These are phyloP conservation scores for Trichoderma afroharzianum DNA, from an alignment of 2,329 filamentous ascomycete species.

Conservation along the genomic window DNA sequence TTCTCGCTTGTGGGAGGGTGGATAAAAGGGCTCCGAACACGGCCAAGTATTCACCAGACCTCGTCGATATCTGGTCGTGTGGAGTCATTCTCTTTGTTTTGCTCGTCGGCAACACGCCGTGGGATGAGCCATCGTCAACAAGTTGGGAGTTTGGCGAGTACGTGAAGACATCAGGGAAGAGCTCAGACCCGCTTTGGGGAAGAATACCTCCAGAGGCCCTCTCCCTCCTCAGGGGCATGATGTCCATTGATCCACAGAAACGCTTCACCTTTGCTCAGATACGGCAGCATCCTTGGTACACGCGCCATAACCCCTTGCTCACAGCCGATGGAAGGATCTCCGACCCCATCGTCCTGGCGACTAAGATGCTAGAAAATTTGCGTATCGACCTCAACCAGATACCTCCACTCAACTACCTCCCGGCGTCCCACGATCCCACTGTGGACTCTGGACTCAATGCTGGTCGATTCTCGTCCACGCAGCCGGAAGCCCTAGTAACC, in stretches of 20 bases:
- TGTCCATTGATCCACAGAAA: slow-evolving; percentile 69
- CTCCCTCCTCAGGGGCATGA: slow-evolving; percentile 88
- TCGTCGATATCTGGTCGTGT: slow-evolving; percentile 94
- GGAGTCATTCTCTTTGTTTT: slow-evolving; percentile 97
- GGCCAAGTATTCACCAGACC: slow-evolving; percentile 67
- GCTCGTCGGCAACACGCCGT: slow-evolving; percentile 92
- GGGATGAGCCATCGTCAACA: slow-evolving; percentile 83
- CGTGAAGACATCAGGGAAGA: slow-evolving; percentile 71
- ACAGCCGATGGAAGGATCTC: slow-evolving; percentile 68
- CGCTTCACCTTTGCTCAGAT: slow-evolving; percentile 86
- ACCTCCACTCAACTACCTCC: slow-evolving; percentile 40
- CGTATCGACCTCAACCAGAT: slow-evolving; percentile 80
- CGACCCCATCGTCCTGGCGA: slow-evolving; percentile 83
- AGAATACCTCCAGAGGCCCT: slow-evolving; percentile 69
- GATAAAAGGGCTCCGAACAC: slow-evolving; percentile 48
- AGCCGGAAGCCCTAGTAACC: slow-evolving; percentile 71
- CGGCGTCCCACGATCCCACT: slow-evolving; percentile 60
- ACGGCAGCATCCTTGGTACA: slow-evolving; percentile 92
- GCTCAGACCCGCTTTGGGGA: slow-evolving; percentile 80
- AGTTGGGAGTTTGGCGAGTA: slow-evolving; percentile 95
- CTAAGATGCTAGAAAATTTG: slow-evolving; percentile 87
- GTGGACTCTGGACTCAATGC: slow-evolving; percentile 52
- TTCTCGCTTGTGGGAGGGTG: slow-evolving; percentile 54
- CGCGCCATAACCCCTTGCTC: slow-evolving; percentile 73
- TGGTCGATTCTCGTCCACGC: slow-evolving; percentile 68